Evolutionary conservation across 352 stramenopile genomes (phyloP).

Genomic region (Globisporangium cederbergense): DNA sequence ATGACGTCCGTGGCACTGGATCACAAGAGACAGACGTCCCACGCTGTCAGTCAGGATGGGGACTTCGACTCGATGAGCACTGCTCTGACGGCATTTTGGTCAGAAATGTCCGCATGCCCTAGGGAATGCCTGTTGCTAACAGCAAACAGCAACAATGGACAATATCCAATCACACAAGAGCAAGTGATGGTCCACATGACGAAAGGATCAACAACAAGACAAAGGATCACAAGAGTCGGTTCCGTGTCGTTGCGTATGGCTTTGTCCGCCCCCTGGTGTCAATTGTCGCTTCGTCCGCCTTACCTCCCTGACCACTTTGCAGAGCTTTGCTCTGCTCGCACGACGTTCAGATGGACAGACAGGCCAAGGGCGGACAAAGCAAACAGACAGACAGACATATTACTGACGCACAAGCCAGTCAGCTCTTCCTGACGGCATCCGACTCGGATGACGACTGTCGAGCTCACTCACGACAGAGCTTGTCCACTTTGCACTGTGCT

Average conservation of each 20-base stretch:
- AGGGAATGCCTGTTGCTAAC: too few species aligned
- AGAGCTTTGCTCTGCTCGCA: not conserved
- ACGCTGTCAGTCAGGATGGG: too few species aligned
- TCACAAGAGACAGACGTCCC: too few species aligned
- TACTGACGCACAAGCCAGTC: not conserved
- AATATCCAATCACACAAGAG: not conserved
- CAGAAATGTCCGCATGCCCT: too few species aligned
- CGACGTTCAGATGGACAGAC: not conserved
- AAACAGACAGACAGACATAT: not conserved
- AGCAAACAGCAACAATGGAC: too few species aligned
- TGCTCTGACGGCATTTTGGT: too few species aligned
- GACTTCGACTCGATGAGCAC: too few species aligned
- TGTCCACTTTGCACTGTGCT: too few species aligned
- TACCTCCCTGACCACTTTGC: not conserved
- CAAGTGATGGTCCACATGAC: not conserved
- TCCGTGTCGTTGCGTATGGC: not conserved
- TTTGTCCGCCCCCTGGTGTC: too few species aligned
- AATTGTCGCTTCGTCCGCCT: not conserved
- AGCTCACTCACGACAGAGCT: slow-evolving; percentile 52
- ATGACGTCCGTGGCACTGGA: too few species aligned
- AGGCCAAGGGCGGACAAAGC: not conserved
- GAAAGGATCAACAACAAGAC: too few species aligned
- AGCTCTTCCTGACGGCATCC: not conserved
- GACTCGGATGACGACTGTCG: not conserved
- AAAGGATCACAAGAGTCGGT: not conserved